A percentile compares a stretch with the other conserved stretches of the same genome.
Conservation (phyloP, 306 rosid species). For the Malus fusca region DNA sequence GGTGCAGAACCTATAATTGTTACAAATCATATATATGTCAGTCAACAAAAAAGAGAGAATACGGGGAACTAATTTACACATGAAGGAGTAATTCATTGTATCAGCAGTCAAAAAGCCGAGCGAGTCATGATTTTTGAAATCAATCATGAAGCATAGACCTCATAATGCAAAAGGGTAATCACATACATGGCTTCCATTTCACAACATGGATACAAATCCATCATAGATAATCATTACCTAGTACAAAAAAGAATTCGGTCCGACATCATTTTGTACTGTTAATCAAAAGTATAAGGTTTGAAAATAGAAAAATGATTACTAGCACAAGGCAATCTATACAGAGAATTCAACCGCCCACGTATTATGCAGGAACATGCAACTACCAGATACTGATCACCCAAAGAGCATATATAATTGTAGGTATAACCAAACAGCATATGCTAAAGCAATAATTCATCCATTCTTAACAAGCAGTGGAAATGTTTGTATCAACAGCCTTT, state of each 20-base stretch:
- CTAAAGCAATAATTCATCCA: not conserved
- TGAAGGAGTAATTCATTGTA: not conserved
- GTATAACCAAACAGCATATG: not conserved
- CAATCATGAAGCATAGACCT: not conserved
- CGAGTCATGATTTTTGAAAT: not conserved
- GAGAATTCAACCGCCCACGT: not conserved
- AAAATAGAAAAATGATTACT: not conserved
- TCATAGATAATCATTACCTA: not conserved
- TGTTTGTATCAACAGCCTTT: not conserved
- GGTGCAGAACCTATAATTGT: slow-evolving; percentile 75
- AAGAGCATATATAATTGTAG: not conserved
- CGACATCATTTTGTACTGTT: not conserved
- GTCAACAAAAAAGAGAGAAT: not conserved
- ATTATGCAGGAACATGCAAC: not conserved
- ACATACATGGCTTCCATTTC: not conserved
- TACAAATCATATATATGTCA: not conserved
- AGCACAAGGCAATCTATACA: not conserved
- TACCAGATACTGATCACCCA: not conserved
- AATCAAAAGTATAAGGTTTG: not conserved
- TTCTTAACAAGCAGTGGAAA: not conserved
- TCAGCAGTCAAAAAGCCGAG: not conserved
- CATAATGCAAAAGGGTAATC: not conserved
- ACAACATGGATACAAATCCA: not conserved
- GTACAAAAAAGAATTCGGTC: not conserved
- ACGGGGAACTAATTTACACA: not conserved